Evolutionary conservation across 208 protist species (phyloP).

Genomic region (Crithidia mellificae): DNA sequence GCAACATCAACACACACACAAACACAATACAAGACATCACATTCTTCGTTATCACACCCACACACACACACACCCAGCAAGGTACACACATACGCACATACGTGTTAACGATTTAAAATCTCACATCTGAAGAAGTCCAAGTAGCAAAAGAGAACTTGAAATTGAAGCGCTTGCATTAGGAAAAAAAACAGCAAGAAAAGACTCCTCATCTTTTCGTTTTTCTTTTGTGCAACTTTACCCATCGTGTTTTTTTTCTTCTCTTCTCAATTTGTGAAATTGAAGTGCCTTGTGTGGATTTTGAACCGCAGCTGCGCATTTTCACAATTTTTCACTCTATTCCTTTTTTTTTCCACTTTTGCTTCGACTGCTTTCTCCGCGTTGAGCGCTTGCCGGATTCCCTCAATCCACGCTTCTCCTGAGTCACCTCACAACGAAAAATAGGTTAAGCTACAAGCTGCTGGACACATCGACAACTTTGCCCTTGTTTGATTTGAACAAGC

Average conservation of each 20-base stretch:
- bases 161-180: not conserved
- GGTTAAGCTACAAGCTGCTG: not conserved
- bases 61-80: not conserved
- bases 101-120: not conserved
- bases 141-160: not conserved
- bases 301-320: not conserved
- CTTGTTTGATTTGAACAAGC: not conserved
- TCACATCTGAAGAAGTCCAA: not conserved
- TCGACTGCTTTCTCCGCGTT: slow-evolving; percentile 3
- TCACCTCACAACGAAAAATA: not conserved
- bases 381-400: slow-evolving; percentile 1
- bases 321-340: slow-evolving; percentile 7
- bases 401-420: slow-evolving; percentile 13
- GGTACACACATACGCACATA: not conserved
- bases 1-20: not conserved
- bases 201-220: slow-evolving; percentile 5
- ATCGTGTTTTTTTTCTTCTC: slow-evolving; percentile 11
- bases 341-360: slow-evolving; percentile 20
- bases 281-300: not conserved
- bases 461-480: not conserved
- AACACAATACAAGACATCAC: not conserved
- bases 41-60: not conserved
- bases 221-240: not conserved
- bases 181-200: not conserved
- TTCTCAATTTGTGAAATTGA: not conserved